These are phyloP conservation scores for Pezicula rhizophila DNA, from an alignment of 2,329 filamentous ascomycete species.

Conservation along the genomic window DNA sequence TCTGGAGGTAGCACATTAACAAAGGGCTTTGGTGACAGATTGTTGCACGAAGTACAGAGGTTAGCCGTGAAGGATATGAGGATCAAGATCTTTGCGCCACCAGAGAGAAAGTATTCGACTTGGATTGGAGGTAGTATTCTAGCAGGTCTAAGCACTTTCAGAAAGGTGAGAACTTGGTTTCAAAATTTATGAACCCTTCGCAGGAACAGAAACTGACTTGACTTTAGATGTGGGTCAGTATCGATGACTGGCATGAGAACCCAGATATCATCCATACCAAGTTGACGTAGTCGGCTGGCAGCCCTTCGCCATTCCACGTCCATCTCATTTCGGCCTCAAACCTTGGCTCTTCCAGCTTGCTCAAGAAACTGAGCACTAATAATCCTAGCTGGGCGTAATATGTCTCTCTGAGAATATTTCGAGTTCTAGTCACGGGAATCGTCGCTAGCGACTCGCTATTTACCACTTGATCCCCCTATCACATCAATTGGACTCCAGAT, in stretches of 20 bases:
- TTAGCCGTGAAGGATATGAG: conserved; percentile 98
- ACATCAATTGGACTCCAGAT: too few species aligned
- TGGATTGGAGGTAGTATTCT: conserved; percentile 99
- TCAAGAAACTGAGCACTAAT: neutral
- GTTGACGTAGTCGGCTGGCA: conserved; percentile 59
- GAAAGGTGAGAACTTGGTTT: conserved; percentile 63
- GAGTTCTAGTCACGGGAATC: too few species aligned
- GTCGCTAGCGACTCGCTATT: too few species aligned
- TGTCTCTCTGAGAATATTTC: too few species aligned
- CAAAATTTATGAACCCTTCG: conserved; percentile 9
- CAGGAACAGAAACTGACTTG: conserved; percentile 9
- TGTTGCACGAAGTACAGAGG: conserved; percentile 86
- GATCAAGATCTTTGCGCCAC: conserved; percentile 98
- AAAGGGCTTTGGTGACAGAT: conserved; percentile 90
- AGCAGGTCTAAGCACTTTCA: conserved; percentile 92
- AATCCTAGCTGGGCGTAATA: too few species aligned
- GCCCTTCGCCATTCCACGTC: neutral
- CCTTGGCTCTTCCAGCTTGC: neutral
- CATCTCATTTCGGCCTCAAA: neutral
- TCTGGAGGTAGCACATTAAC: conserved; percentile 94
- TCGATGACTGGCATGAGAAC: conserved; percentile 99
- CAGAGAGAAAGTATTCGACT: conserved; percentile 96
- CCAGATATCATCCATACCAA: conserved; percentile 98
- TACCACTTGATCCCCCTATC: too few species aligned
- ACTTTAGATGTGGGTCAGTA: conserved; percentile 94